Base-by-base conservation (phyloP, 768 basidiomycete species). In the Suillus weaverae region DNA sequence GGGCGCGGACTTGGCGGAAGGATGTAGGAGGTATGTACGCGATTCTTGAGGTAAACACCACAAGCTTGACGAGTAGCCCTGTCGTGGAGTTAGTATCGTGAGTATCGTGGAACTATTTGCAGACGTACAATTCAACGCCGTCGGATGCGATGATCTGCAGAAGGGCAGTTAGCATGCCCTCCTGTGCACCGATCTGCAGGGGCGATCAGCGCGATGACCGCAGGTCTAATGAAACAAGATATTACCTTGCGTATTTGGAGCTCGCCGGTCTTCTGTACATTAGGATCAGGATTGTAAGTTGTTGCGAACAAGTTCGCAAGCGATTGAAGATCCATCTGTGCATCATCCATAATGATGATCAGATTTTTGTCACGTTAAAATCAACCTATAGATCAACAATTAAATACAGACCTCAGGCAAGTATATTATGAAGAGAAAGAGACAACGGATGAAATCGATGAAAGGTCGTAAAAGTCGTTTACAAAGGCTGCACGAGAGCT, bases 21-120 rank as follows among this genome's bases (percentile, higher is more conserved):
- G 66, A 81, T 74, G 73, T 94, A 96, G 22, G 83, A 83, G 6
- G 82, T 81, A 63, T 85, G 84, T 65, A 96, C 86, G 70, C 95
- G 90, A 76, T 97, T 97, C 79, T 97, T 97, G 71, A 96, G 82
- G 85, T 90, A 97, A 26, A 97, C 91, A 16, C 90, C 84, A 69
- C 90, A 89, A 0, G 94, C 90, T 71, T 95, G 92, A 46, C 93
- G 91, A 62, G 90, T 92, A 32, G 91, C 83, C 64, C 91, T 94
- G 74, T 32, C 11, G 33, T 62, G 2, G 30, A 64, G 10, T 41
- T 6, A 8, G 18, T 32, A 62, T 35, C 4, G 13, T 13, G 53
- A 7, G 61, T 22, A 51, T 36, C 10, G 13, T 32, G 22, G 30
- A 18, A 6, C 26, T 44, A 48, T 18, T 5, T 22, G 67, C 16